Evolutionary conservation across 2,329 filamentous ascomycete species (phyloP).

Genomic region (Lecanoromycetidae sp.): DNA sequence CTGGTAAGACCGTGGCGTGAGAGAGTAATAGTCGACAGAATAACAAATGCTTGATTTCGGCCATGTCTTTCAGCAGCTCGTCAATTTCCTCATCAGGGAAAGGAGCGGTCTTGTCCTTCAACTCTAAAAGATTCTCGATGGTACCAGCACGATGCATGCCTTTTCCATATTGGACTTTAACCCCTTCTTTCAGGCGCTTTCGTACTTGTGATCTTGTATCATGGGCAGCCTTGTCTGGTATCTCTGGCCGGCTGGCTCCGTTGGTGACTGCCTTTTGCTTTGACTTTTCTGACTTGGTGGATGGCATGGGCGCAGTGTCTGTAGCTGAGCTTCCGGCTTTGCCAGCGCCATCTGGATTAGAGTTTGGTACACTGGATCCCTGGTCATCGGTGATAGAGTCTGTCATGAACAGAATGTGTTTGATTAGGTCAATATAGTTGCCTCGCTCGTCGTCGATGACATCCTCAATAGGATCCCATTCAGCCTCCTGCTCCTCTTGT

Average conservation of each 20-base stretch:
- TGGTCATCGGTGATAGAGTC: conserved; percentile 17
- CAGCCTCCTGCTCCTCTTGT: conserved; percentile 26
- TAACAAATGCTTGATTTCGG: conserved; percentile 38
- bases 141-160: conserved; percentile 28
- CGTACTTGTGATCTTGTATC: conserved; percentile 33
- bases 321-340: neutral
- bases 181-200: conserved; percentile 30
- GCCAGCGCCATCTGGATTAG: neutral
- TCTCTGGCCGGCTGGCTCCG: neutral
- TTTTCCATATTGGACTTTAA: conserved; percentile 25
- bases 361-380: conserved; percentile 13
- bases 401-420: conserved; percentile 35
- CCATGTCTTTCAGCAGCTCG: conserved; percentile 32
- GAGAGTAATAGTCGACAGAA: conserved; percentile 38
- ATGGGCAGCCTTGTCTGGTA: conserved; percentile 17
- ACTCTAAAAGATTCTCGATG: conserved; percentile 24
- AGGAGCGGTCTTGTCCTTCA: conserved; percentile 26
- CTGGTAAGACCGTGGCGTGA: conserved; percentile 35
- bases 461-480: conserved; percentile 40
- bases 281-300: conserved; percentile 17
- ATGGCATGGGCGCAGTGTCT: neutral
- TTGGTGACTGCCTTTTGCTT: neutral
- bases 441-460: conserved; percentile 34
- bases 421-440: conserved; percentile 35
- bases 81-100: conserved; percentile 35